phyloP scores from a whole-genome alignment of 148 eudicot genomes.

The Hydrangea macrophylla region DNA sequence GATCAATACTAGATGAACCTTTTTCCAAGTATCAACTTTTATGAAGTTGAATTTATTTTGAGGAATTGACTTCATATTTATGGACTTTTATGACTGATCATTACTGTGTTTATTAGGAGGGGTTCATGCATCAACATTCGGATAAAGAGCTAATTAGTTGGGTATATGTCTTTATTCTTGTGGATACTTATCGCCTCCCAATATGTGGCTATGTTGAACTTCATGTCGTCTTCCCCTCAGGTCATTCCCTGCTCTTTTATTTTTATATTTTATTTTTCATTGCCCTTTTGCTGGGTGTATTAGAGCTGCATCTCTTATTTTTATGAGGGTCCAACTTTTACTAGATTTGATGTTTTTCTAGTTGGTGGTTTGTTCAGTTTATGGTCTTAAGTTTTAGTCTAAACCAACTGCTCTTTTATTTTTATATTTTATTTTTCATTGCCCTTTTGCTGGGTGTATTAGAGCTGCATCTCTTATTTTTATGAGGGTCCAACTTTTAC shows the following conservation, averaged over 20 bases:
- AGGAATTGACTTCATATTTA: background rate
- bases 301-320: background rate
- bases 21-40: too few relatives aligned
- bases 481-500: background rate
- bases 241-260: background rate
- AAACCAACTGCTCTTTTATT: constrained; percentile 6
- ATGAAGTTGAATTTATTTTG: background rate
- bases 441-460: background rate
- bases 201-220: constrained; percentile 3
- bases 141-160: constrained; percentile 14
- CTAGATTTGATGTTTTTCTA: background rate
- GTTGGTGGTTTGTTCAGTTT: background rate
- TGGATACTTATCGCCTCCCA: background rate
- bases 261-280: background rate
- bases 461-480: background rate
- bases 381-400: background rate
- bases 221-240: constrained; percentile 6
- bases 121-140: constrained; percentile 16
- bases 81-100: background rate
- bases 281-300: background rate
- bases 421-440: background rate
- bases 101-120: constrained; percentile 12
- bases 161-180: background rate
- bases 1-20: too few relatives aligned
- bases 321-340: background rate